Conservation (phyloP, 2,329 filamentous ascomycete species). For the Aspergillus puulaauensis region DNA sequence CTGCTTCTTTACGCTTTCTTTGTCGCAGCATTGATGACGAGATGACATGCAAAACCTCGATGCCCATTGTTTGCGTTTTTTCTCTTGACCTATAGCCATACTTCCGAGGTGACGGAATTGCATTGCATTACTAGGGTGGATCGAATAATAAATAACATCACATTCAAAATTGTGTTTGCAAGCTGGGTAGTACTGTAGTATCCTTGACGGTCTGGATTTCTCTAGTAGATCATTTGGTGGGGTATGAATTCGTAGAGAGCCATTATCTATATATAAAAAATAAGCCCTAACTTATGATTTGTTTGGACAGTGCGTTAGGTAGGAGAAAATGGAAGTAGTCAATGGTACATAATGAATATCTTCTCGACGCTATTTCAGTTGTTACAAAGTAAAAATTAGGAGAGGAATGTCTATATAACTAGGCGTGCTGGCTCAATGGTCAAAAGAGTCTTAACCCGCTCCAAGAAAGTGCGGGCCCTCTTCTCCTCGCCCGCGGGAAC, state of each 20-base stretch:
- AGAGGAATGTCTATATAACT: conserved; percentile 49
- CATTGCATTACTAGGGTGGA: conserved; percentile 11
- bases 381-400: conserved; percentile 2
- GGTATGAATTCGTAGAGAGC: no score
- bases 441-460: conserved; percentile 79
- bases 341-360: conserved; percentile 1
- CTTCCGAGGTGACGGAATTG: not conserved
- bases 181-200: no score
- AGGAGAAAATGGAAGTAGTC: no score
- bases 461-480: conserved; percentile 77
- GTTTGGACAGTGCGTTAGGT: no score
- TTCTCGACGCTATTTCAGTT: conserved; percentile 7
- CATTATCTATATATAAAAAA: no score
- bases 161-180: not conserved
- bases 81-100: not conserved
- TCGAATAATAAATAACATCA: not conserved
- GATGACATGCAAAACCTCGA: conserved; percentile 22
- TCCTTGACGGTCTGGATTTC: not conserved
- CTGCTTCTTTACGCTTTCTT: conserved; percentile 14
- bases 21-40: conserved; percentile 26
- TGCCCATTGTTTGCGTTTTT: conserved; percentile 1
- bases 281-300: no score
- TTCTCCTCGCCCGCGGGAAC: conserved; percentile 79
- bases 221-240: no score
- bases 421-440: conserved; percentile 77